Base-by-base conservation (phyloP, 768 basidiomycete species). In the Termitomyces sp. region DNA sequence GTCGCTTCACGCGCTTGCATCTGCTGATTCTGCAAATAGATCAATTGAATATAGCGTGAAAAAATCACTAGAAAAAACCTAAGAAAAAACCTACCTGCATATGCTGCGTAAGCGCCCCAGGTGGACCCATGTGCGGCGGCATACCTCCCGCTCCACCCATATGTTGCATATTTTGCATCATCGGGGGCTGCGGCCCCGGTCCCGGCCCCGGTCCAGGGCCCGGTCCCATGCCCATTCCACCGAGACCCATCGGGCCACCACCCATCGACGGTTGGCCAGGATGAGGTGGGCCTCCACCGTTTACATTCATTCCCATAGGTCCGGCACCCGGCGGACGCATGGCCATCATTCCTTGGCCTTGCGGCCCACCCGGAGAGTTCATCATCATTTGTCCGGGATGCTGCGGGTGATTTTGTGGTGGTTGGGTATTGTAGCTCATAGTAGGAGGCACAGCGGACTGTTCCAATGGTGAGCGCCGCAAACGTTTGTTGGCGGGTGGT, bases 401-500 rank as follows among this genome's bases (percentile, higher is more conserved):
- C 49, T 72, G 74, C n/a, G 68, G 75, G 36, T 63, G 66, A 44
- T 68, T 72, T 53, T 59, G 67, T 28, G 36, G 53, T 8, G 44
- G 57, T 33, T 67, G 68, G 13, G 49, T 71, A 64, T 18, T 73
- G 64, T 66, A 68, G 32, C 54, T 50, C 63, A 67, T 63, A 16
- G 61, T 35, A 8, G 67, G 61, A n/a, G 67, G 61, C 60, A 77
- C 75, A 2, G 67, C 74, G n/a, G 70, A 72, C 55, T 78, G 80
- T 57, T 82, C 79, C 62, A 75, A 68, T 5, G 84, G 83, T 28
- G 83, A 82, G 30, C 77, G 77, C 32, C 83, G 81, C 35, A 66
- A 41, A 36, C 82, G 81, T 67, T 87, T 86, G 55, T 77, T 74
- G 12, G 80, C 81, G 3, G 84, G 84, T 2, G 85, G 84, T 0